Percentiles rank a stretch among this genome's conserved stretches.
Conservation (phyloP, 345 rosid species). For the Gossypium herbaceum region DNA sequence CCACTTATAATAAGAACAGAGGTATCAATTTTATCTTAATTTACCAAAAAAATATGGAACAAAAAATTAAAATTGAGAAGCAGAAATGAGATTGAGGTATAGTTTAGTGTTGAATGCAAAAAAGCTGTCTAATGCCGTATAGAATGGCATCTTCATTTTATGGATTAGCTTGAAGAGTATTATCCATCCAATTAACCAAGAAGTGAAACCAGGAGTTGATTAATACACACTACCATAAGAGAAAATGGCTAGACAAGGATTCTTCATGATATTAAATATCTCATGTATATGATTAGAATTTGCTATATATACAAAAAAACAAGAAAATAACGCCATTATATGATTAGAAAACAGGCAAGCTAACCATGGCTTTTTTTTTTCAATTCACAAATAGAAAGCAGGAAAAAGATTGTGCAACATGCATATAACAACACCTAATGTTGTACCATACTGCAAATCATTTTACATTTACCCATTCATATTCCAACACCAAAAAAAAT, state of each 20-base stretch:
- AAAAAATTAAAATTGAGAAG: too few species aligned
- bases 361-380: neutral
- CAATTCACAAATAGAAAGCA: neutral
- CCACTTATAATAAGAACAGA: too few species aligned
- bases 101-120: too few species aligned
- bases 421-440: constrained; percentile 2
- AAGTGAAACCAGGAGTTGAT: too few species aligned
- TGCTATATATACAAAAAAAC: neutral
- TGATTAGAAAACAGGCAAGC: neutral
- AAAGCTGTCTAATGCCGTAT: too few species aligned
- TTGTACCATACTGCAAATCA: neutral
- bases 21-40: too few species aligned
- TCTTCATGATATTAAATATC: neutral
- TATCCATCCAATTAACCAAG: too few species aligned
- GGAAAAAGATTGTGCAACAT: neutral
- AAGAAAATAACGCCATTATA: neutral
- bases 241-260: neutral
- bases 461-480: constrained; percentile 17
- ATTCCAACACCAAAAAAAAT: constrained; percentile 15
- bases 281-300: constrained; percentile 3
- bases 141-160: too few species aligned
- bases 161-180: too few species aligned
- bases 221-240: too few species aligned
- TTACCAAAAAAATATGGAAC: too few species aligned
- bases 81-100: too few species aligned